phyloP scores from a whole-genome alignment of 495 filamentous ascomycete species.

The Xylaria acuta region DNA sequence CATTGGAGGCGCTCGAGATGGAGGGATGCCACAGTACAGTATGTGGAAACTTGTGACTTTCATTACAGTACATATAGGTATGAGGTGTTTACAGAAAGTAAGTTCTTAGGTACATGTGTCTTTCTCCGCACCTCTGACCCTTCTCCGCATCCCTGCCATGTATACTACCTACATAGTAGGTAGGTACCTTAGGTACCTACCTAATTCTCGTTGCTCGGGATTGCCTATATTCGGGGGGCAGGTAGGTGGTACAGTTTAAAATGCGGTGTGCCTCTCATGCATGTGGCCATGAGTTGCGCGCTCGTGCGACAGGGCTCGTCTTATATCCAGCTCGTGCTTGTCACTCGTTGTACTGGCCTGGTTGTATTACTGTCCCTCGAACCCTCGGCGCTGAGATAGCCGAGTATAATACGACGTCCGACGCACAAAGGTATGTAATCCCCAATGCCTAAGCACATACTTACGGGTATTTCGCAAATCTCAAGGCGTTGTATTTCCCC shows the following conservation, averaged over 20 bases:
- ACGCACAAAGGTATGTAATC: neutral
- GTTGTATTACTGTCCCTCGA: neutral
- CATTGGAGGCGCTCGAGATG: neutral
- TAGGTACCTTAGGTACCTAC: no score
- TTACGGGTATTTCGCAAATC: neutral
- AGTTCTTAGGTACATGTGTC: neutral
- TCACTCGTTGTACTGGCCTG: neutral
- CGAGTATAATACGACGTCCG: neutral
- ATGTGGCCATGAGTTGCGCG: neutral
- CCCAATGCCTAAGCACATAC: neutral
- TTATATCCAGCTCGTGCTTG: neutral
- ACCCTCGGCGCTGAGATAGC: neutral
- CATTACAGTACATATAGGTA: neutral
- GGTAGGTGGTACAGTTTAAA: neutral
- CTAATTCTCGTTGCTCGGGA: no score
- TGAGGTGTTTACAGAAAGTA: neutral
- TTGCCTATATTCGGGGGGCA: no score
- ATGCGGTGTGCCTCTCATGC: neutral
- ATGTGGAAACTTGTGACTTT: neutral
- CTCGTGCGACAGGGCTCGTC: neutral
- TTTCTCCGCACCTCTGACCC: neutral
- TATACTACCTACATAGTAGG: no score
- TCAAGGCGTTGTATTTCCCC: neutral
- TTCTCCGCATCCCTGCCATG: slow-evolving; percentile 2
- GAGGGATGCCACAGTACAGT: neutral